A percentile compares a stretch with the other conserved stretches of the same genome.
Conservation (phyloP, 306 rosid genomes). For the Luffa aegyptiaca region DNA sequence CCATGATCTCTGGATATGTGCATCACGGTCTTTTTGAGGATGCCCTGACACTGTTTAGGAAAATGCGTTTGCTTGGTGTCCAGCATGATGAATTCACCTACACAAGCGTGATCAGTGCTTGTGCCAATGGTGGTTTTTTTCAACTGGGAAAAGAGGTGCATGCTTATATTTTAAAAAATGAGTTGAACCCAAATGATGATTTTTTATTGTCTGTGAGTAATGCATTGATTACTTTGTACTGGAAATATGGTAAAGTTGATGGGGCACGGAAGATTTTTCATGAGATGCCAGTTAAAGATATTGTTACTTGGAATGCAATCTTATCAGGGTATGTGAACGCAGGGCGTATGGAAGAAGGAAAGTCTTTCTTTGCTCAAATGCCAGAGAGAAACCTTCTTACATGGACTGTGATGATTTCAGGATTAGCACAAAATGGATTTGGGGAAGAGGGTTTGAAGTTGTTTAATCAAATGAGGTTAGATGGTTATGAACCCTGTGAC, state of each 20-base stretch:
- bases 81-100: neutral
- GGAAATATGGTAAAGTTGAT: constrained; percentile 8
- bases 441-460: constrained; percentile 12
- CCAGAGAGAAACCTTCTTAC: constrained; percentile 6
- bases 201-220: constrained; percentile 13
- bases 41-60: neutral
- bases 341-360: constrained; percentile 12
- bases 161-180: constrained; percentile 15
- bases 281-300: constrained; percentile 10
- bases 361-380: constrained; percentile 7
- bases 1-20: neutral
- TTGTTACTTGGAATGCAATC: constrained; percentile 14
- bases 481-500: constrained; percentile 14
- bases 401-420: constrained; percentile 12
- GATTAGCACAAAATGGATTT: constrained; percentile 13
- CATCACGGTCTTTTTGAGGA: neutral
- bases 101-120: constrained; percentile 15
- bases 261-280: neutral
- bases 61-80: neutral
- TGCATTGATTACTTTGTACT: constrained; percentile 10
- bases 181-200: neutral
- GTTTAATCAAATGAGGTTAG: constrained; percentile 15
- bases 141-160: constrained; percentile 13
- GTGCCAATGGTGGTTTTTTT: constrained; percentile 12
- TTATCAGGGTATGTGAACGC: constrained; percentile 10